Base-by-base conservation (phyloP, 441 rosid species). In the Cnidoscolus chayamansa region DNA sequence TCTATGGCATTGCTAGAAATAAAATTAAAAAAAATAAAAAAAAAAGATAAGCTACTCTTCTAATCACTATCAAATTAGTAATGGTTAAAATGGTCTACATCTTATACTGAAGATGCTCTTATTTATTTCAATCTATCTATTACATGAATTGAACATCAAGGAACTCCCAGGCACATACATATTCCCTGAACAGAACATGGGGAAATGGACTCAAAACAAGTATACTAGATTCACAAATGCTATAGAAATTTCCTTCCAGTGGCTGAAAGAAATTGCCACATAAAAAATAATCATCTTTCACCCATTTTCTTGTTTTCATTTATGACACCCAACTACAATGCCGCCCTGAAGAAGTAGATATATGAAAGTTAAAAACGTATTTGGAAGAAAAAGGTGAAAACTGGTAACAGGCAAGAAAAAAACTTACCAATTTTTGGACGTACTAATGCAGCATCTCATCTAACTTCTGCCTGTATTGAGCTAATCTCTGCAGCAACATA, bases 391-490 rank as follows among this genome's bases (percentile, higher is more conserved):
- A 54, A 1, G 12, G 7, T 15, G 37, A 60, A 66, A 17, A 60
- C 47, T 45, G 49, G 58, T 69, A 0, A 17, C 13, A 30, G 20
- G 65, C 19, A 59, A 48, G 15, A n/a, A 45, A 48, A 37, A 45
- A 48, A 37, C 63, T 80, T 78, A 75, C 81, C 84, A 47, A 66
- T 20, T 49, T 25, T 66, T 63, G 63, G 47, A 57, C 31, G 25
- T 50, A 32, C 70, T 78, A 86, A 68, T 80, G 72, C 76, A 85
- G 55, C 90, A 67, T 88, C 64, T 89, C 97, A 76, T 94, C 98
- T 74, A 94, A 81, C 81, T 85, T 90, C 87, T 94, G 92, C 84
- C 97, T 87, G 85, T 92, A 92, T 74, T 81, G 90, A 60, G 97
- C 98, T 86, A 92, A 82, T 64, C 72, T 77, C 97, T 94, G 90